Evolutionary conservation across 441 rosid genomes (phyloP).

Genomic region (Hypseocharis bilobata): DNA sequence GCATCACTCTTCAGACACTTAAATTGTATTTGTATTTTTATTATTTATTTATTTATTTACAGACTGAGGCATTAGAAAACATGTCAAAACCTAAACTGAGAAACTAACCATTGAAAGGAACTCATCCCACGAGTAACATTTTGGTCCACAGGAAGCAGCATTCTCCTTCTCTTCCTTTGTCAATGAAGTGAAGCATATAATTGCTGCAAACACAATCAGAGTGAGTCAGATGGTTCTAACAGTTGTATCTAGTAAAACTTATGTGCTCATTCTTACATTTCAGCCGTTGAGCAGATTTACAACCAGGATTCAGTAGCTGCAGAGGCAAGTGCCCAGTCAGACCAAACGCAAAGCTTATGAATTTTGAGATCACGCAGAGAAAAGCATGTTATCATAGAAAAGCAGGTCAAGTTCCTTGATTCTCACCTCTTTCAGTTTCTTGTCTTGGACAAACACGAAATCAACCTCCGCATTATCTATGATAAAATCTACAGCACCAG

Average conservation of each 20-base stretch:
- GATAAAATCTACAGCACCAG: slow-evolving; percentile 72
- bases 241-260: slow-evolving; percentile 6
- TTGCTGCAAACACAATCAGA: slow-evolving; percentile 41
- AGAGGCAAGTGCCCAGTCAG: slow-evolving; percentile 17
- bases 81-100: too few species aligned
- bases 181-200: slow-evolving; percentile 61
- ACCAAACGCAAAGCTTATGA: background rate
- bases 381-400: background rate
- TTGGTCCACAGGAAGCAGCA: slow-evolving; percentile 38
- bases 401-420: background rate
- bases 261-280: slow-evolving; percentile 36
- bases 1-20: too few species aligned
- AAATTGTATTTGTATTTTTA: too few species aligned
- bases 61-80: too few species aligned
- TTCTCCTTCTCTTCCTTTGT: slow-evolving; percentile 45
- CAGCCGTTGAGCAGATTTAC: slow-evolving; percentile 44
- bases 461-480: slow-evolving; percentile 77
- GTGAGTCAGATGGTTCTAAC: slow-evolving; percentile 17
- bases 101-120: slow-evolving; percentile 55
- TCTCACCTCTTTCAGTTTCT: slow-evolving; percentile 60
- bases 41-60: too few species aligned
- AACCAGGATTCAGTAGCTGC: slow-evolving; percentile 56
- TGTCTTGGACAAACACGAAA: slow-evolving; percentile 70
- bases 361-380: background rate
- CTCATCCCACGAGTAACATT: slow-evolving; percentile 66